Conservation (phyloP, 257 asterid genomes). For the Dorcoceras hygrometricum region DNA sequence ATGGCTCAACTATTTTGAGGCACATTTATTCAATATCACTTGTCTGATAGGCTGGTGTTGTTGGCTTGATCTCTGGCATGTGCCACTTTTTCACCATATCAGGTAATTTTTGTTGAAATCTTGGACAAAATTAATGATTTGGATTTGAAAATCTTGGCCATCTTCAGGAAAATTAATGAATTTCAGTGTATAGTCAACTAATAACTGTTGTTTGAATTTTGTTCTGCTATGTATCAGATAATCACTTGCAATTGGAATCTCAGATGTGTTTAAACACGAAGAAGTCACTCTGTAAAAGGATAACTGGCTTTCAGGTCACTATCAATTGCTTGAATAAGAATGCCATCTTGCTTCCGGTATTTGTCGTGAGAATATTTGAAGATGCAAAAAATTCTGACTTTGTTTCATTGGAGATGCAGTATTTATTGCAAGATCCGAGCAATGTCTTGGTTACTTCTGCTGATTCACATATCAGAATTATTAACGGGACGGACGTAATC, state of each 20-base stretch:
- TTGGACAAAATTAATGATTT: not conserved
- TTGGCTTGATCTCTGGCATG: constrained; percentile 71
- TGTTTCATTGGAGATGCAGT: constrained; percentile 43
- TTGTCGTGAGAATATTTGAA: not conserved
- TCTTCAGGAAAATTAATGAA: not conserved
- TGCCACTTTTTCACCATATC: constrained; percentile 63
- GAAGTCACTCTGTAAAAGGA: constrained; percentile 70
- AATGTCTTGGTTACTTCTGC: constrained; percentile 80
- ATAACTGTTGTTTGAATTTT: constrained; percentile 16
- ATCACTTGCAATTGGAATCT: constrained; percentile 60
- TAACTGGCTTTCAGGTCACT: constrained; percentile 84
- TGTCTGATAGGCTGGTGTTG: constrained; percentile 64
- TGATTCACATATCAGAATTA: constrained; percentile 71
- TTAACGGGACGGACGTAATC: constrained; percentile 54
- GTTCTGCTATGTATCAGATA: constrained; percentile 43
- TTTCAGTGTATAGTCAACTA: not conserved
- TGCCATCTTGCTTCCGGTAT: constrained; percentile 1
- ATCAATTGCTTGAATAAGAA: constrained; percentile 11
- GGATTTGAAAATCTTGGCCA: too few species aligned
- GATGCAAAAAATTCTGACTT: not conserved
- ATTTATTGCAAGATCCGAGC: constrained; percentile 60
- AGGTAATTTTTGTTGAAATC: constrained; percentile 42
- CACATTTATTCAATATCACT: constrained; percentile 15
- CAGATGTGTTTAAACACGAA: constrained; percentile 59
- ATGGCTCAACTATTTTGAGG: not conserved